These are phyloP conservation scores for Rhazya stricta DNA, from an alignment of 257 asterid genomes.

Conservation along the genomic window DNA sequence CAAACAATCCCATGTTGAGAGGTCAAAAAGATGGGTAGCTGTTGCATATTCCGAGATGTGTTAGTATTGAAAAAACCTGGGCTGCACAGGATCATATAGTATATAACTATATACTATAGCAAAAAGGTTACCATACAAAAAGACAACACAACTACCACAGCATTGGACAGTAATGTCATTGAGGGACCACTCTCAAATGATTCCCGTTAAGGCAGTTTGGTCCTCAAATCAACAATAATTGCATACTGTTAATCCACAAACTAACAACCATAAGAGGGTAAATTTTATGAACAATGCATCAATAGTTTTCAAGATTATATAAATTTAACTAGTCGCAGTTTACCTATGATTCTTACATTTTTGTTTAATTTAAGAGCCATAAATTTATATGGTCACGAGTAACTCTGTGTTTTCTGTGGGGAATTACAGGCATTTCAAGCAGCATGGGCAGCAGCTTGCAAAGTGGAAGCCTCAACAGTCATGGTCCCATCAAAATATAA, in stretches of 20 bases:
- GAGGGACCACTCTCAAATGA: conserved; percentile 40
- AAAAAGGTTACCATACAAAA: conserved; percentile 1
- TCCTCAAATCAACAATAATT: conserved; percentile 17
- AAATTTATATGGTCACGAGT: neutral
- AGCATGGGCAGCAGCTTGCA: conserved; percentile 90
- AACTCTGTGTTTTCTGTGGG: conserved; percentile 9
- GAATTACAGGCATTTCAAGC: conserved; percentile 75
- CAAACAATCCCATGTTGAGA: conserved; percentile 18
- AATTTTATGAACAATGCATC: conserved; percentile 5
- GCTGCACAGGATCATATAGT: conserved; percentile 3
- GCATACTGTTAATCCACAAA: conserved; percentile 16
- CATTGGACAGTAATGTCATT: conserved; percentile 24
- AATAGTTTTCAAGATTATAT: neutral
- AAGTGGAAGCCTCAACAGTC: conserved; percentile 58
- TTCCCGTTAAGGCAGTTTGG: conserved; percentile 39
- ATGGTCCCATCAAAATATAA: conserved; percentile 52
- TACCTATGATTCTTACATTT: too few relatives aligned
- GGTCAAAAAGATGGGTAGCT: conserved; percentile 41
- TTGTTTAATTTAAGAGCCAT: neutral
- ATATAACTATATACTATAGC: neutral
- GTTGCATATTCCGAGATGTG: conserved; percentile 30
- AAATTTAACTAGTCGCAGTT: too few relatives aligned
- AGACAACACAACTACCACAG: conserved; percentile 36
- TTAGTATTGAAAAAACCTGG: conserved; percentile 16
- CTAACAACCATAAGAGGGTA: conserved; percentile 22